Evolutionary conservation across 805 yeast genomes (phyloP).

Genomic region (Zygosaccharomyces siamensis): DNA sequence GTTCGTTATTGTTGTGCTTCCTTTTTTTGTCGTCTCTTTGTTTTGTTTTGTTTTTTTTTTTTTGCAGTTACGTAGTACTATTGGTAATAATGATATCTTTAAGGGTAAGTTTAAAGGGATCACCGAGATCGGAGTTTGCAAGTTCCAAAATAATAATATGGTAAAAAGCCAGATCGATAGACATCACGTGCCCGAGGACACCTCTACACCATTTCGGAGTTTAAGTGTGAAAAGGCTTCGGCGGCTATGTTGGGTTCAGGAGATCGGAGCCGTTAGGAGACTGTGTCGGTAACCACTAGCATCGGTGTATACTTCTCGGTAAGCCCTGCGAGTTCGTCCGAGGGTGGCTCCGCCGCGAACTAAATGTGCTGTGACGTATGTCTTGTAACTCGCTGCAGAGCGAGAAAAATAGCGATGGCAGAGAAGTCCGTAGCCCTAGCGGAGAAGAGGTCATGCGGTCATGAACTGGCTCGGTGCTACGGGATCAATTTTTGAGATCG

Average conservation of each 20-base stretch:
- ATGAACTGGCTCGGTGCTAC: background rate
- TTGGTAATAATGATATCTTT: too few relatives aligned
- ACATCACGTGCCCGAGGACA: background rate
- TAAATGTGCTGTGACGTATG: background rate
- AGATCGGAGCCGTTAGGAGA: background rate
- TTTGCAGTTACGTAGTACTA: too few relatives aligned
- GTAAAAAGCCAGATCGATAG: too few relatives aligned
- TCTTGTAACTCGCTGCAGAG: background rate
- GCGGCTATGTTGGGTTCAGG: background rate
- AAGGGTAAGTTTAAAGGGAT: too few relatives aligned
- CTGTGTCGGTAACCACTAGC: background rate
- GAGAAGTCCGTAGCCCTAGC: background rate
- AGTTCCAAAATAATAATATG: too few relatives aligned
- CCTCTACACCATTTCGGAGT: background rate
- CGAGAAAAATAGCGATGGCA: too few relatives aligned
- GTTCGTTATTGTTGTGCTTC: background rate
- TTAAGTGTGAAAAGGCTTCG: background rate
- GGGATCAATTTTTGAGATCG: background rate
- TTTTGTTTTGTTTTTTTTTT: background rate
- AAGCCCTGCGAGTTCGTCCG: background rate
- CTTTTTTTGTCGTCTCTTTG: background rate
- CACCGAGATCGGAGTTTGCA: too few relatives aligned
- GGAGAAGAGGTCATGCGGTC: background rate
- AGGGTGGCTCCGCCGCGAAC: background rate
- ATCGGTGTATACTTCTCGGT: background rate